Percentiles rank a stretch among this genome's conserved stretches.
Conservation (phyloP, 345 rosid species). For the Salix udensis region DNA sequence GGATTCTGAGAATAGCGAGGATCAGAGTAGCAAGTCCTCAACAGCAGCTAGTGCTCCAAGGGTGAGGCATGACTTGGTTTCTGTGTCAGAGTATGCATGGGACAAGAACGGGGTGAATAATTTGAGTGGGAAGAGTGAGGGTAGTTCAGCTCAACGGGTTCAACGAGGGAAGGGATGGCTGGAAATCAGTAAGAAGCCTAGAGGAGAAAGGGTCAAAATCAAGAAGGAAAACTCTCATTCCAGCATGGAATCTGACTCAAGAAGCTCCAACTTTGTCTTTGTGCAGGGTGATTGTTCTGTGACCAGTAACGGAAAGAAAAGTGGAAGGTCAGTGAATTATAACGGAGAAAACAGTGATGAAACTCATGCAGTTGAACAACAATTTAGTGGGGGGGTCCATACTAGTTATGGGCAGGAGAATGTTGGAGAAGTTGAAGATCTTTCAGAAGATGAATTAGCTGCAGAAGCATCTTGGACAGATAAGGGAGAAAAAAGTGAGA, state of each 20-base stretch:
- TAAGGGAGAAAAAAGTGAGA: constrained; percentile 41
- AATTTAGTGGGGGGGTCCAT: constrained; percentile 39
- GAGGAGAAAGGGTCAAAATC: constrained; percentile 80
- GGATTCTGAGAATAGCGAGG: constrained; percentile 67
- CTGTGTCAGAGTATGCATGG: constrained; percentile 29
- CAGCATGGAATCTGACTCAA: constrained; percentile 80
- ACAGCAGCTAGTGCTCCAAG: constrained; percentile 70
- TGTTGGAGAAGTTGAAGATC: constrained; percentile 35
- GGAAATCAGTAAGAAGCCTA: constrained; percentile 65
- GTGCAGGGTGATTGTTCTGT: constrained; percentile 50
- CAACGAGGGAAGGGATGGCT: constrained; percentile 46
- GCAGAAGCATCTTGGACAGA: constrained; percentile 42
- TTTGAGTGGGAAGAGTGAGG: constrained; percentile 41
- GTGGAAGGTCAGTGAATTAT: constrained; percentile 40
- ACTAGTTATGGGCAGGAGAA: constrained; percentile 38
- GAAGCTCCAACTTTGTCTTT: constrained; percentile 82
- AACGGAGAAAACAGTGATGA: constrained; percentile 57
- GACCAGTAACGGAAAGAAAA: constrained; percentile 51
- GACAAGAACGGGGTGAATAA: constrained; percentile 45
- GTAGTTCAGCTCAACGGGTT: constrained; percentile 39
- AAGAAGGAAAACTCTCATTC: constrained; percentile 79
- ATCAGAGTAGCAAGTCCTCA: constrained; percentile 67
- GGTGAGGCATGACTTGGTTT: constrained; percentile 40
- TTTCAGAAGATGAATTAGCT: constrained; percentile 41
- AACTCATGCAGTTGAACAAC: constrained; percentile 35